phyloP scores from a whole-genome alignment of 2,329 filamentous ascomycete species.

The Ascochyta fabae region DNA sequence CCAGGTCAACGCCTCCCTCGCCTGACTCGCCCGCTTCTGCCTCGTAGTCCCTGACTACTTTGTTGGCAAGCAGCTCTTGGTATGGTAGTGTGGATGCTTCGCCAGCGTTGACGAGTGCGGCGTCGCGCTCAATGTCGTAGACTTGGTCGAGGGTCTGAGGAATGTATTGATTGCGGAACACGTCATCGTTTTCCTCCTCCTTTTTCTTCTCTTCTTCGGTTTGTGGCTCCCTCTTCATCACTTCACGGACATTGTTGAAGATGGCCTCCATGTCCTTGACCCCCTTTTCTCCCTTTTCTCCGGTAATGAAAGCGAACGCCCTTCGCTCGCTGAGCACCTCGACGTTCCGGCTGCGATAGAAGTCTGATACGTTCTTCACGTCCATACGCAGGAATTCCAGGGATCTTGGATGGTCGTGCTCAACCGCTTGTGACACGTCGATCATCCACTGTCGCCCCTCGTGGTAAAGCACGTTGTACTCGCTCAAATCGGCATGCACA shows the following conservation, averaged over 20 bases:
- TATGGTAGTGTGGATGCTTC: constrained; percentile 82
- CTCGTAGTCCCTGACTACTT: constrained; percentile 56
- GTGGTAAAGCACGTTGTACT: constrained; percentile 97
- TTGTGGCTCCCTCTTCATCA: constrained; percentile 66
- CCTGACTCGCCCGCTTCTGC: neutral
- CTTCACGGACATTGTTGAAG: constrained; percentile 65
- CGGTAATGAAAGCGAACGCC: constrained; percentile 85
- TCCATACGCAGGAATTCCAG: constrained; percentile 97
- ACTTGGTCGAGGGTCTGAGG: constrained; percentile 95
- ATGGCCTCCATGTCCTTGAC: constrained; percentile 67
- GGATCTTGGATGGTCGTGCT: constrained; percentile 92
- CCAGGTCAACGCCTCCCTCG: constrained; percentile 10
- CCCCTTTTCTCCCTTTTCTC: constrained; percentile 59
- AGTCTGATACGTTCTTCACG: constrained; percentile 94
- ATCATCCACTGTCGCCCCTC: constrained; percentile 86
- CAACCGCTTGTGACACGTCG: constrained; percentile 96
- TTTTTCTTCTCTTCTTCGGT: constrained; percentile 57
- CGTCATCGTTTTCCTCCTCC: constrained; percentile 79
- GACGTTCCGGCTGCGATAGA: constrained; percentile 86
- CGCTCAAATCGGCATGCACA: constrained; percentile 94
- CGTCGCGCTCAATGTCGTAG: constrained; percentile 93
- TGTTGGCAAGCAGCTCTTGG: constrained; percentile 79
- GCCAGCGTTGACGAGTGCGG: constrained; percentile 75
- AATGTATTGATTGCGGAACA: constrained; percentile 96
- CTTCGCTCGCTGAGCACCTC: constrained; percentile 78